Base-by-base conservation (phyloP, 2,329 filamentous ascomycete species). In the Talaromyces sp. region DNA sequence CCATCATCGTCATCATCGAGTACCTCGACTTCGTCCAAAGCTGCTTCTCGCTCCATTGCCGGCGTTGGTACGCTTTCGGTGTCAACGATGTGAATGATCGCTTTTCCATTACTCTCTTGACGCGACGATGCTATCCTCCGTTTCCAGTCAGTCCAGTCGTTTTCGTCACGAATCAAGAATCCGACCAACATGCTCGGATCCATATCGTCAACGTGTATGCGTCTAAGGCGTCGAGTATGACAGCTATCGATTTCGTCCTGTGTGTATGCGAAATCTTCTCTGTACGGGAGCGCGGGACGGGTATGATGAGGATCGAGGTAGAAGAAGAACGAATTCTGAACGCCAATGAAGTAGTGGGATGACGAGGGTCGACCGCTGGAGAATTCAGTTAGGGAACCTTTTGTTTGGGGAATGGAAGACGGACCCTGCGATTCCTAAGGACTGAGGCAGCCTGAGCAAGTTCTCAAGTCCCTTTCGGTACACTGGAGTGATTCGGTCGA, bases 121-220 rank as follows among this genome's bases (percentile, higher is more conserved):
- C 37, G 37, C 5, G 54, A 27, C 70, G 90, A 86, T 70, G 87
- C 87, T 10, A 96, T 84, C n/a, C 87, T 85, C 66, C 86, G 82
- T 73, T 91, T 90, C 93, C 93, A 98, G 62, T 87, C 85, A 45
- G 85, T 80, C 90, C 94, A 98, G 70, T 99, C 95, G 50, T 89
- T 85, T 70, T 94, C 89, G 65, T 91, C 87, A 47, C 85, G 86
- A 67, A 99, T 93, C 41, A 99, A 80, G 73, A 98, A 98, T 4
- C 92, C 94, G 69, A 99, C 91, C 49, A 99, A 81, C 95, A 99
- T 99, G 73, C 93, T 97, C 0, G 95, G 95, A 72, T 99, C 95
- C 91, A 99, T 95, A 73, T 98, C 93, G 66, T 88, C 88, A 58
- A 99, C 85, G 70, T 95, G 89, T 35, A 99, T 84, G 64, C 90